Conservation (phyloP, 192 early-diverging fungal genomes). For the Coemansia sp. region DNA sequence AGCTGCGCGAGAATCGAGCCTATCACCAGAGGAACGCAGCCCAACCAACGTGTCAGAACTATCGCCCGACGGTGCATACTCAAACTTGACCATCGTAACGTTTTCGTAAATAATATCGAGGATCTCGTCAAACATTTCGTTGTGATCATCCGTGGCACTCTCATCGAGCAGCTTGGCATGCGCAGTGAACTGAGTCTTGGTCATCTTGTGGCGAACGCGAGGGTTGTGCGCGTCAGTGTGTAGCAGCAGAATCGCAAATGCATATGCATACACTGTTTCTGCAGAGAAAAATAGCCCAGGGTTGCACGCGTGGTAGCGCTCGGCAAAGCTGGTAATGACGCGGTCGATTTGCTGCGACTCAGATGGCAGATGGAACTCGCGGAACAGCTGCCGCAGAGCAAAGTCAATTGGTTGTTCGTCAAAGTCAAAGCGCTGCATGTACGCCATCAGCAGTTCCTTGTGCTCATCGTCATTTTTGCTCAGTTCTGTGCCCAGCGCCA, state of each 20-base stretch:
- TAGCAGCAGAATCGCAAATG: conserved; percentile 79
- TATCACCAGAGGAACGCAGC: conserved; percentile 1
- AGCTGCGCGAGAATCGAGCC: background rate
- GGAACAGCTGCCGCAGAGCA: conserved; percentile 69
- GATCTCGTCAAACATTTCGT: conserved; percentile 65
- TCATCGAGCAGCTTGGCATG: conserved; percentile 70
- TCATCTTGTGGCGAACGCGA: conserved; percentile 75
- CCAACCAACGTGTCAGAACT: conserved; percentile 1
- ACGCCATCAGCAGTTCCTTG: conserved; percentile 57
- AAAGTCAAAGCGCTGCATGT: conserved; percentile 66
- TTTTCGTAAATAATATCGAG: conserved; percentile 65
- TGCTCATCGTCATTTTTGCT: conserved; percentile 60
- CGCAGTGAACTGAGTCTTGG: conserved; percentile 73
- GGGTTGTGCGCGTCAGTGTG: conserved; percentile 89
- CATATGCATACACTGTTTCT: conserved; percentile 71
- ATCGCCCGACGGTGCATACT: conserved; percentile 36
- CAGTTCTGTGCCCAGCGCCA: conserved; percentile 56
- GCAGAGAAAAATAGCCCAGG: conserved; percentile 60
- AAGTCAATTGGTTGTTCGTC: conserved; percentile 63
- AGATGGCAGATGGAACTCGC: conserved; percentile 70
- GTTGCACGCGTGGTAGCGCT: conserved; percentile 70
- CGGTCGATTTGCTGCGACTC: conserved; percentile 86
- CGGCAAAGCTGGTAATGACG: conserved; percentile 71
- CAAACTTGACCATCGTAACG: conserved; percentile 51
- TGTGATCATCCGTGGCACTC: conserved; percentile 28